Percentiles rank a stretch among this genome's conserved stretches.
Conservation (phyloP, 371 early-diverging fungal species). For the Mortierella sp. region DNA sequence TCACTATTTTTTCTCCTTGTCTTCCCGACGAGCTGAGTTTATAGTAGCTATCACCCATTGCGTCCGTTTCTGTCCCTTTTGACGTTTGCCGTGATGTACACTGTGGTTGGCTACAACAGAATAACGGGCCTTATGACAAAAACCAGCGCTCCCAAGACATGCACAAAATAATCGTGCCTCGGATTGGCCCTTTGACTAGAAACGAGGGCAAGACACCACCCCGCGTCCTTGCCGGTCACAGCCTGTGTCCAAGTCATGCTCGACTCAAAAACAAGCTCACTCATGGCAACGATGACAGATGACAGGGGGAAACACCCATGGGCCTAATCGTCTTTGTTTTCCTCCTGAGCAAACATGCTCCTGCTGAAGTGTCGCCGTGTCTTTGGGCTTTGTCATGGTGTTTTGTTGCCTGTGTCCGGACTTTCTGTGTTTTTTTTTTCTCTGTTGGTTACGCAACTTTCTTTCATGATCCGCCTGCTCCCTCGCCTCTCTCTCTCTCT, state of each 20-base stretch:
- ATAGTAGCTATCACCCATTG: background rate
- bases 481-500: background rate
- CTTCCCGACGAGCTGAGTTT: background rate
- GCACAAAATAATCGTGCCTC: background rate
- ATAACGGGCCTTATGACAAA: background rate
- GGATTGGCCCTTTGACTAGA: background rate
- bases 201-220: conserved; percentile 9
- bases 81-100: background rate
- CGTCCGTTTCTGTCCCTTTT: background rate
- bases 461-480: conserved; percentile 10
- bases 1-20: background rate
- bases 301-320: background rate
- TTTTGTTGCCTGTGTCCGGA: background rate
- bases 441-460: background rate
- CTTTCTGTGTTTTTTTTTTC: background rate
- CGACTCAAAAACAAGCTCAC: background rate
- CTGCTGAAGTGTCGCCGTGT: background rate
- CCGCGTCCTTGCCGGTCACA: background rate
- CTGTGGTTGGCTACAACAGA: background rate
- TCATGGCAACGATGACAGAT: background rate
- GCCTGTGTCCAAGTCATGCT: background rate
- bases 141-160: background rate
- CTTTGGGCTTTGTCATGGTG: background rate
- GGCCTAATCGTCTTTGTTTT: background rate
- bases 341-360: background rate